Evolutionary conservation across 768 basidiomycete species (phyloP), one percentile per base, ranked within the genome.

Genomic region (Lactarius sanguifluus): DNA sequence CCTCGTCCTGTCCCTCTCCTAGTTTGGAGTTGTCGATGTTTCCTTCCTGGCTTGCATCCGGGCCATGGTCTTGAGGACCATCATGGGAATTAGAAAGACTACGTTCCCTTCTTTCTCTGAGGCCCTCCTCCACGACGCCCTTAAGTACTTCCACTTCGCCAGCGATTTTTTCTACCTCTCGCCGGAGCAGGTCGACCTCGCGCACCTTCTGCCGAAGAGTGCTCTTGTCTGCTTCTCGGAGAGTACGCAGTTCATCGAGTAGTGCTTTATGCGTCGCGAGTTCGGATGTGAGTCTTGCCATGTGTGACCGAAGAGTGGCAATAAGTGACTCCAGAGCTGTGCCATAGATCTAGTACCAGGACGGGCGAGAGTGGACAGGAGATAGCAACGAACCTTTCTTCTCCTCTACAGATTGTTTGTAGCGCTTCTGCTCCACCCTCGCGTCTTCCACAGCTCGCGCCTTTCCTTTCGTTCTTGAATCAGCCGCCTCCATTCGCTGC

Each of bases 111-210:
- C 94, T 76, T 69, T 93, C 92, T 67, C 87, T 84, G 61, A 97
- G 79, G 5, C 93, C 93, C 65, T 92, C 89, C 75, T 96, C 91
- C 1, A 98, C 92, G 0, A 95, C 89, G 1, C 87, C 89, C 13
- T 90, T 80, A n/a, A 97, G 80, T 2, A 92, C 89, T 66, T 91
- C 90, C 2, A 98, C 91, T 76, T 98, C 94, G 4, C 87, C 87
- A 0, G 85, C 88, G 6, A 97, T 83, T 52, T 88, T 77, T 71
- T 95, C 91, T 8, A 98, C 90, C 71, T 96, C 91, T 13, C 82
- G 80, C 43, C 83, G 82, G 13, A 97, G 82, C 15, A 80, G 79
- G 54, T 85, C 81, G 9, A 96, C 85, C 67, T 94, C 92, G 5
- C 79, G 76, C 28, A 83, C 76, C 74, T 90, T 91, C 64, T 85